Percentiles rank a stretch among this genome's conserved stretches.
phyloP scores from a whole-genome alignment of 345 rosid genomes.

The Microcos paniculata region DNA sequence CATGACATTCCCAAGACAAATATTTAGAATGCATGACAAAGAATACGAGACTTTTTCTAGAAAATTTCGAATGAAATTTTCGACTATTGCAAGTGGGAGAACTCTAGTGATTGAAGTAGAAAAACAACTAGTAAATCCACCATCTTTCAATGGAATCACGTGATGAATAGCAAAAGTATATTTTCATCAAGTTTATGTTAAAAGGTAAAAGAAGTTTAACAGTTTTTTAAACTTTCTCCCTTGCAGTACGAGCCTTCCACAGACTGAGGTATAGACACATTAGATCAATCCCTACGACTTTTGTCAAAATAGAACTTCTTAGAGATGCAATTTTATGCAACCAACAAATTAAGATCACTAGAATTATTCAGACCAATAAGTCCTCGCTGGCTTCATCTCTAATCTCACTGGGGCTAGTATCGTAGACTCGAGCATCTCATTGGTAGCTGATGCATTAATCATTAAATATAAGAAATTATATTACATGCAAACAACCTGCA shows the following conservation, averaged over 20 bases:
- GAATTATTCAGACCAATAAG: neutral
- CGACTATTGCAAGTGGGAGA: neutral
- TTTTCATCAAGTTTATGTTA: neutral
- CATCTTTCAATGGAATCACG: neutral
- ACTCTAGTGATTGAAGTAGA: too few species aligned
- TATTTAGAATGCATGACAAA: too few species aligned
- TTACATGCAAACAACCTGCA: neutral
- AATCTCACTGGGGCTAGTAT: neutral
- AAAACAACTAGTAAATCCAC: too few species aligned
- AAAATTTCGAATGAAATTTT: too few species aligned
- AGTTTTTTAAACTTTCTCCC: neutral
- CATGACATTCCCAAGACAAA: neutral
- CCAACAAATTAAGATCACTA: conserved; percentile 1
- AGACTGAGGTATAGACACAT: neutral
- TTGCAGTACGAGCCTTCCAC: neutral
- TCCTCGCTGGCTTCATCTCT: neutral
- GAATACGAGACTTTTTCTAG: too few species aligned
- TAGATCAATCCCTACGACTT: neutral
- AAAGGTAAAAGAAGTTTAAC: too few species aligned
- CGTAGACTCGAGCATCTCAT: neutral
- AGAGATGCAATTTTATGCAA: neutral
- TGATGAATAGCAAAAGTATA: neutral
- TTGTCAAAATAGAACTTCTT: neutral
- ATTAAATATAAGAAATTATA: neutral
- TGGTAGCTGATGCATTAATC: neutral